These are phyloP conservation scores for Penicillium cosmopolitanum DNA, from an alignment of 495 filamentous ascomycete genomes.

Conservation along the genomic window DNA sequence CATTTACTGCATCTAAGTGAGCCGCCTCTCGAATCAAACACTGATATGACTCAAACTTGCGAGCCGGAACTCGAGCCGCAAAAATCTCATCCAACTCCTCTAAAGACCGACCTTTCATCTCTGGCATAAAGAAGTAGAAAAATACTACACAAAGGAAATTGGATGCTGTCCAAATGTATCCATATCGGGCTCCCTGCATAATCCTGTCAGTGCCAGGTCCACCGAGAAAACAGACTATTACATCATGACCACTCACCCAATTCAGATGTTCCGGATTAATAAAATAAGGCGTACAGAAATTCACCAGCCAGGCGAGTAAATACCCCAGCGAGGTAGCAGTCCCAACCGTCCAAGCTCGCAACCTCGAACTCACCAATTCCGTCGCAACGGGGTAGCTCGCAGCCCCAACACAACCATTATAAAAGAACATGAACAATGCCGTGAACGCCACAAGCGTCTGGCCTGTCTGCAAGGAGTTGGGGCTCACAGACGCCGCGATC, in stretches of 20 bases:
- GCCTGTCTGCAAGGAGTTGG: constrained; percentile 16
- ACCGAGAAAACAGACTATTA: background rate
- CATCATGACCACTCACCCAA: constrained; percentile 43
- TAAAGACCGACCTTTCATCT: constrained; percentile 55
- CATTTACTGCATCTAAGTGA: constrained; percentile 19
- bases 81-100: constrained; percentile 59
- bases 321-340: constrained; percentile 51
- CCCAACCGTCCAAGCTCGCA: constrained; percentile 55
- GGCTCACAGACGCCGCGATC: constrained; percentile 19
- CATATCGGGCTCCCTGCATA: constrained; percentile 45
- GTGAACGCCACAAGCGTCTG: constrained; percentile 21
- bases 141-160: constrained; percentile 40
- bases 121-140: constrained; percentile 57
- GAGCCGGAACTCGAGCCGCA: constrained; percentile 32
- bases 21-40: constrained; percentile 24
- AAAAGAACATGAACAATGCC: constrained; percentile 23
- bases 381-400: constrained; percentile 46
- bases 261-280: constrained; percentile 59
- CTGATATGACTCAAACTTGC: constrained; percentile 35
- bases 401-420: constrained; percentile 28
- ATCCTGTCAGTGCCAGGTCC: too few species aligned
- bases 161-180: constrained; percentile 54
- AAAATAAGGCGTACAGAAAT: constrained; percentile 59
- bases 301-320: constrained; percentile 54
- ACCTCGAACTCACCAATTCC: constrained; percentile 50